Evolutionary conservation across 2,329 filamentous ascomycete genomes (phyloP).

Genomic region (Ceratocystis harringtonii): DNA sequence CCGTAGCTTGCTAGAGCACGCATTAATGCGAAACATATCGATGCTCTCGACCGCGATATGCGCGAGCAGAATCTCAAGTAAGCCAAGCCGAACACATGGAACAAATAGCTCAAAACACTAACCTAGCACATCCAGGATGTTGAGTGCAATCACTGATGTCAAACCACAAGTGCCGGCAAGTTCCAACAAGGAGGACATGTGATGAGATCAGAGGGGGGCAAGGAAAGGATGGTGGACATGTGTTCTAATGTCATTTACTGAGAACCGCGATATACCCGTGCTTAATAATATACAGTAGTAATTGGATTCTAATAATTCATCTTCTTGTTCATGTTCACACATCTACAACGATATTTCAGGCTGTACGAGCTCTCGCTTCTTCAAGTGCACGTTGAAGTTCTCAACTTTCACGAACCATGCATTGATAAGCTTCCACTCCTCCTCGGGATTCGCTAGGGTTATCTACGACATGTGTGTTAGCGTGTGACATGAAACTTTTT

Average conservation of each 20-base stretch:
- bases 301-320: background rate
- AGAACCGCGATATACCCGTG: slow-evolving; percentile 8
- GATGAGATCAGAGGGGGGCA: background rate
- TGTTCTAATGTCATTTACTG: background rate
- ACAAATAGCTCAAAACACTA: background rate
- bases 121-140: slow-evolving; percentile 3
- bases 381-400: slow-evolving; percentile 36
- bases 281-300: slow-evolving; percentile 6
- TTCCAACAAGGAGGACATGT: slow-evolving; percentile 6
- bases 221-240: background rate
- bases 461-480: slow-evolving; percentile 1
- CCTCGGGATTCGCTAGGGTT: slow-evolving; percentile 28
- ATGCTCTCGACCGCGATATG: slow-evolving; percentile 41
- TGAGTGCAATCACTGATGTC: slow-evolving; percentile 15
- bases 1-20: slow-evolving; percentile 22
- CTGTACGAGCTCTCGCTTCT: slow-evolving; percentile 23
- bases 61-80: slow-evolving; percentile 38
- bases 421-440: slow-evolving; percentile 45
- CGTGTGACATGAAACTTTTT: background rate
- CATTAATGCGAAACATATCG: slow-evolving; percentile 34
- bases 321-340: background rate
- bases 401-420: slow-evolving; percentile 49
- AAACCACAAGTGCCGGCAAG: slow-evolving; percentile 14
- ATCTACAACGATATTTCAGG: background rate
- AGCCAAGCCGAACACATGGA: background rate